A percentile compares a stretch with the other conserved stretches of the same genome.
phyloP scores from a whole-genome alignment of 2,329 filamentous ascomycete genomes.

The Pseudogymnoascus pannorum region DNA sequence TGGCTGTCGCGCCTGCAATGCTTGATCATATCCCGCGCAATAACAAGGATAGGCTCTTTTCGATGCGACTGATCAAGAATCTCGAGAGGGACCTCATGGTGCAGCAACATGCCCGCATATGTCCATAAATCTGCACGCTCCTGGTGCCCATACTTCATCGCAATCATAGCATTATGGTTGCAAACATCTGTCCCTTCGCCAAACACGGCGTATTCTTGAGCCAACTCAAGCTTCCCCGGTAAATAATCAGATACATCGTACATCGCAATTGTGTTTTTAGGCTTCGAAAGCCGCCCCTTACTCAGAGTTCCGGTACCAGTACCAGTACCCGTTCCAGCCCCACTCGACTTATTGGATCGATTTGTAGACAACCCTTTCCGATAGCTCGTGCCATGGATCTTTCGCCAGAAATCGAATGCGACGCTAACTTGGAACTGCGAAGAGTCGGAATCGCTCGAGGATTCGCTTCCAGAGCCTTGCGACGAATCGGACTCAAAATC shows the following conservation, averaged over 20 bases:
- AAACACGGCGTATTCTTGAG: slow-evolving; percentile 74
- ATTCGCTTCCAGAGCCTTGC: slow-evolving; percentile 25
- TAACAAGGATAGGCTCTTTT: slow-evolving; percentile 51
- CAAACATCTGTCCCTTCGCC: slow-evolving; percentile 77
- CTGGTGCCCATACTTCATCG: slow-evolving; percentile 58
- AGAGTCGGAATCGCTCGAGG: slow-evolving; percentile 30
- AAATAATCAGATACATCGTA: slow-evolving; percentile 62
- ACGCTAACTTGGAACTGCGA: slow-evolving; percentile 23
- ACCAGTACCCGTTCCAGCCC: slow-evolving; percentile 46
- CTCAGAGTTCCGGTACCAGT: slow-evolving; percentile 33
- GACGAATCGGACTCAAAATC: slow-evolving; percentile 31
- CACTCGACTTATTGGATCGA: slow-evolving; percentile 28
- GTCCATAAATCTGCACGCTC: slow-evolving; percentile 80
- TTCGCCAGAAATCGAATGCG: slow-evolving; percentile 23
- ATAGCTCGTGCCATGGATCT: slow-evolving; percentile 20
- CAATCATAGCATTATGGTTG: slow-evolving; percentile 72
- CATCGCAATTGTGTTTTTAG: slow-evolving; percentile 67
- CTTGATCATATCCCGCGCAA: slow-evolving; percentile 56
- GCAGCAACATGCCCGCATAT: slow-evolving; percentile 69
- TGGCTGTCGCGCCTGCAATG: slow-evolving; percentile 32
- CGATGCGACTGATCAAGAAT: slow-evolving; percentile 48
- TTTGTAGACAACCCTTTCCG: slow-evolving; percentile 26
- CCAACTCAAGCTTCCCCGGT: slow-evolving; percentile 73
- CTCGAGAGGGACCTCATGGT: slow-evolving; percentile 66
- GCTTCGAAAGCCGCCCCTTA: slow-evolving; percentile 27